phyloP scores from a whole-genome alignment of 306 rosid genomes.

The Fagus sylvatica region DNA sequence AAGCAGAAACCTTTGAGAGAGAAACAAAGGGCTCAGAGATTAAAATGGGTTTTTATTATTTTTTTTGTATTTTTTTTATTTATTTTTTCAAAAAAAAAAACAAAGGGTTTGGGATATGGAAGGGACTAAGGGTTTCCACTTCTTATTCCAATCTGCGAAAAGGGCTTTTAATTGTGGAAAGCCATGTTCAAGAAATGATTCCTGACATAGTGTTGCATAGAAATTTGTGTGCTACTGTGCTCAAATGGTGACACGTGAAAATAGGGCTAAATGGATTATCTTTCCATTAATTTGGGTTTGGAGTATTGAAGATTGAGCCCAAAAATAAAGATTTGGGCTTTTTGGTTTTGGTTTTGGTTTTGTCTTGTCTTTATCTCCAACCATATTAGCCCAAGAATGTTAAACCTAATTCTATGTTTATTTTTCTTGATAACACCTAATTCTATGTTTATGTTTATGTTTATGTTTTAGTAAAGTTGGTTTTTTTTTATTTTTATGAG shows the following conservation, averaged over 20 bases:
- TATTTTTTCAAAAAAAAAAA: neutral
- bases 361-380: neutral
- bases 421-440: no score
- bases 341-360: neutral
- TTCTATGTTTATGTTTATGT: no score
- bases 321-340: conserved; percentile 13
- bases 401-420: no score
- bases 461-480: no score
- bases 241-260: conserved; percentile 13
- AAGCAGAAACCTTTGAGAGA: conserved; percentile 1
- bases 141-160: neutral
- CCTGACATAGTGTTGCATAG: neutral
- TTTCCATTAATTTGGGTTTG: neutral
- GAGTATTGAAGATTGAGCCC: neutral
- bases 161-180: conserved; percentile 8
- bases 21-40: neutral
- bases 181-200: neutral
- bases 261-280: neutral
- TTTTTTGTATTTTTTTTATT: no score
- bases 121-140: conserved; percentile 20
- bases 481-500: no score
- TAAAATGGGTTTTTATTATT: no score
- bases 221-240: neutral
- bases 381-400: neutral
- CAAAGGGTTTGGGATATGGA: conserved; percentile 5